These are phyloP conservation scores for Kodamaea derodonti DNA, from an alignment of 1,139 yeast genomes.

Conservation along the genomic window DNA sequence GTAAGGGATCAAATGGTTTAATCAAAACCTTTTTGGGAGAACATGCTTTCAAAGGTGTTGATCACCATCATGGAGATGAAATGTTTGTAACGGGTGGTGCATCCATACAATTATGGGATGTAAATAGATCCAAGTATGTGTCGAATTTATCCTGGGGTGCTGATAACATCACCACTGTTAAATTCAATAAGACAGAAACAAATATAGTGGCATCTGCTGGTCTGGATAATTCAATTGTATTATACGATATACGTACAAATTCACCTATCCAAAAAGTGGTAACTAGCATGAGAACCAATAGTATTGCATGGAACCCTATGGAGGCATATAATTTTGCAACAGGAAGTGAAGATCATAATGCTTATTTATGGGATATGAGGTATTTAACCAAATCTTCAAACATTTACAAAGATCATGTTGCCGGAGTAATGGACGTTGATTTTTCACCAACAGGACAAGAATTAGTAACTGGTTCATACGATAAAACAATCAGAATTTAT, in stretches of 20 bases:
- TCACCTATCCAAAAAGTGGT: slow-evolving; percentile 90
- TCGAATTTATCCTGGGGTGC: slow-evolving; percentile 93
- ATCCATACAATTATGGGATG: slow-evolving; percentile 85
- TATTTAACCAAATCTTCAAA: slow-evolving; percentile 74
- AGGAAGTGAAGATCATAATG: slow-evolving; percentile 93
- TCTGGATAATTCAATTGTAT: slow-evolving; percentile 82
- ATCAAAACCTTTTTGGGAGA: slow-evolving; percentile 78
- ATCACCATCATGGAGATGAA: slow-evolving; percentile 74
- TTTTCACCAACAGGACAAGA: slow-evolving; percentile 97
- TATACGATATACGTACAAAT: slow-evolving; percentile 90
- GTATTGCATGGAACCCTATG: slow-evolving; percentile 96
- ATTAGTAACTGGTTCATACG: slow-evolving; percentile 92
- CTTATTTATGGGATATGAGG: slow-evolving; percentile 95
- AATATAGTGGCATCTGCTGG: slow-evolving; percentile 89
- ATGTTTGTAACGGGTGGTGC: slow-evolving; percentile 93
- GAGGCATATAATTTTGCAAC: slow-evolving; percentile 93
- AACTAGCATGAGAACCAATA: slow-evolving; percentile 77
- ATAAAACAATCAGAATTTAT: slow-evolving; percentile 83
- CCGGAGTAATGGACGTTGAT: slow-evolving; percentile 92
- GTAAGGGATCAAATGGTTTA: slow-evolving; percentile 41
- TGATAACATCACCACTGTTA: slow-evolving; percentile 77
- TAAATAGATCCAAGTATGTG: slow-evolving; percentile 69
- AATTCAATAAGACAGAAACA: slow-evolving; percentile 88
- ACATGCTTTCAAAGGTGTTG: slow-evolving; percentile 79
- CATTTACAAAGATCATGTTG: slow-evolving; percentile 91